phyloP scores from a whole-genome alignment of 805 yeast genomes.

The Blastobotrys mokoenaii region DNA sequence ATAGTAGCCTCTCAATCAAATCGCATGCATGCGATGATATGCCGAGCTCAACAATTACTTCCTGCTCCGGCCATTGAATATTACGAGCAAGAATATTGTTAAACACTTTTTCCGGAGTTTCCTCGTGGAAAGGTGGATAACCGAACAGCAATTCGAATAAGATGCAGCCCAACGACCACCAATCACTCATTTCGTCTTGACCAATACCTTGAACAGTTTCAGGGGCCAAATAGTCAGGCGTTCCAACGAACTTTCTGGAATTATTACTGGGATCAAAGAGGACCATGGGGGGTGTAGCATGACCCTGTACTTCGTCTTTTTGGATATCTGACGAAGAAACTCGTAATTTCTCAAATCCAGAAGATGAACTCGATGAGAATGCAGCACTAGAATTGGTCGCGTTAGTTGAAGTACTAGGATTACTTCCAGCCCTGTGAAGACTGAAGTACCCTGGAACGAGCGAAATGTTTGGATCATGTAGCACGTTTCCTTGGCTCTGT shows the following conservation, averaged over 20 bases:
- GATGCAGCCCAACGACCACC: conserved; percentile 99
- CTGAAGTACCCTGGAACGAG: conserved; percentile 24
- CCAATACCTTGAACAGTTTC: conserved; percentile 83
- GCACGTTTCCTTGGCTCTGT: conserved; percentile 1
- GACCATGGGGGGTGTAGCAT: conserved; percentile 7
- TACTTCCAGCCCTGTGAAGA: conserved; percentile 7
- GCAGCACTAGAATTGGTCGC: conserved; percentile 1
- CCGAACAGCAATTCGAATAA: conserved; percentile 88
- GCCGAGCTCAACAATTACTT: conserved; percentile 11
- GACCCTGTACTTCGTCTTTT: not conserved
- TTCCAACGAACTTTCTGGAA: conserved; percentile 74
- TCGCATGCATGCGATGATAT: conserved; percentile 30
- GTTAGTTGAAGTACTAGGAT: not conserved
- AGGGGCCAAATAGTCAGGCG: conserved; percentile 97
- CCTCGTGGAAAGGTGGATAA: conserved; percentile 88
- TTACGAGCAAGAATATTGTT: conserved; percentile 64
- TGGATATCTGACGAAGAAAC: not conserved
- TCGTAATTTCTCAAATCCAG: not conserved
- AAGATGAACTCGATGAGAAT: conserved; percentile 3
- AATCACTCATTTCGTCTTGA: conserved; percentile 81
- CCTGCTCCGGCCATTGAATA: conserved; percentile 78
- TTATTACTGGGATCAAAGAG: conserved; percentile 65
- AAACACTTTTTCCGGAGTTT: conserved; percentile 72
- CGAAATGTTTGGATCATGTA: conserved; percentile 22
- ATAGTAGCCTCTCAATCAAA: conserved; percentile 54